These are phyloP conservation scores for Mucor piriformis DNA, from an alignment of 371 early-diverging fungal genomes.

Conservation along the genomic window DNA sequence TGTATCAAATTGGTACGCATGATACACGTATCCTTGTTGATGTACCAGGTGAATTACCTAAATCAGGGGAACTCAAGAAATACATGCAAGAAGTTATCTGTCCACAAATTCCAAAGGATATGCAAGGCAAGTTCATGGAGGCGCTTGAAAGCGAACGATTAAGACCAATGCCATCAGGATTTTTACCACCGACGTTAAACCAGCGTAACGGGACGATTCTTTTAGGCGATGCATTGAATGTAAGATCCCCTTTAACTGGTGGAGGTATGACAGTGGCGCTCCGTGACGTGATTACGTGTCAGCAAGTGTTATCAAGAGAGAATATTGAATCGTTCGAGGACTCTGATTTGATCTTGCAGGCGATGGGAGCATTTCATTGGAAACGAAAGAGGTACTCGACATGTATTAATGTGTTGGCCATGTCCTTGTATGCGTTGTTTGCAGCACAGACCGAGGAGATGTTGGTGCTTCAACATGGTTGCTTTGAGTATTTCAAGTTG, in stretches of 20 bases:
- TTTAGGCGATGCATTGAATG: conserved; percentile 93
- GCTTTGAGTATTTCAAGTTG: conserved; percentile 85
- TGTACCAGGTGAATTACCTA: conserved; percentile 87
- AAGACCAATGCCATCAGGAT: conserved; percentile 89
- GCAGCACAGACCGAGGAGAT: conserved; percentile 56
- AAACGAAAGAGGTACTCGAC: conserved; percentile 73
- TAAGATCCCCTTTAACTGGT: conserved; percentile 94
- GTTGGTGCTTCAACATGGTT: conserved; percentile 77
- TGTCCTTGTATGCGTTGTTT: conserved; percentile 87
- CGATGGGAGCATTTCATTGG: conserved; percentile 76
- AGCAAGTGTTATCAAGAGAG: conserved; percentile 54
- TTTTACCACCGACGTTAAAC: conserved; percentile 78
- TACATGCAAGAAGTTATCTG: conserved; percentile 65
- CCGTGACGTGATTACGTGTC: conserved; percentile 80
- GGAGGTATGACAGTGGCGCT: conserved; percentile 97
- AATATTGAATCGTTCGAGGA: conserved; percentile 58
- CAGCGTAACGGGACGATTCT: conserved; percentile 72
- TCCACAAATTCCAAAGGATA: conserved; percentile 73
- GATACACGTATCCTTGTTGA: conserved; percentile 94
- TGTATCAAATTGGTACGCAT: conserved; percentile 90
- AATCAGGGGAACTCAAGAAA: conserved; percentile 64
- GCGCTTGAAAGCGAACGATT: conserved; percentile 77
- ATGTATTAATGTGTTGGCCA: conserved; percentile 89
- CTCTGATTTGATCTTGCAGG: conserved; percentile 54
- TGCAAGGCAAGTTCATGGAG: conserved; percentile 64